Conservation (phyloP, 1,139 yeast species). For the Suzukiozyma palmioleophila region DNA sequence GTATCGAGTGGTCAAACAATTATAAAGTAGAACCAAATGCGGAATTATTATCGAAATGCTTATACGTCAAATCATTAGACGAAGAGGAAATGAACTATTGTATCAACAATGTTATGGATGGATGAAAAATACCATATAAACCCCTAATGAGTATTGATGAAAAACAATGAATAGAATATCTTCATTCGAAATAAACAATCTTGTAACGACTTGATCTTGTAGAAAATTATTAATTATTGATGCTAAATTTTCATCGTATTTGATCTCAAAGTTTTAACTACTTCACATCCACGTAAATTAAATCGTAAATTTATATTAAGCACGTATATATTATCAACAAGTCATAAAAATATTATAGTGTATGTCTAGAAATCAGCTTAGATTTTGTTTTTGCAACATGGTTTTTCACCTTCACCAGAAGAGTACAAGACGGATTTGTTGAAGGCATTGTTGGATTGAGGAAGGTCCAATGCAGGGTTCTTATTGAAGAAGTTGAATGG, state of each 20-base stretch:
- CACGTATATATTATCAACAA: too few relatives aligned
- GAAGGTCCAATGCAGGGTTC: conserved; percentile 82
- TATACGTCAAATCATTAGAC: conserved; percentile 72
- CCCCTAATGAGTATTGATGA: background rate
- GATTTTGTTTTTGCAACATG: conserved; percentile 45
- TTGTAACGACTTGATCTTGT: too few relatives aligned
- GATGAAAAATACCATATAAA: background rate
- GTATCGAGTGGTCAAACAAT: conserved; percentile 79
- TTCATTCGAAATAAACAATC: conserved; percentile 8
- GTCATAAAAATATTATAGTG: background rate
- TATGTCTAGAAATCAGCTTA: conserved; percentile 4
- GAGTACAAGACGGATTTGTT: conserved; percentile 58
- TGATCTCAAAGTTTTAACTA: too few relatives aligned
- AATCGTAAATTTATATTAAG: too few relatives aligned
- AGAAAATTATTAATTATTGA: too few relatives aligned
- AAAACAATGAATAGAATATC: background rate
- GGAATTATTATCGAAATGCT: conserved; percentile 74
- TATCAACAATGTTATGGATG: conserved; percentile 5
- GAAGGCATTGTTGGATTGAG: conserved; percentile 65
- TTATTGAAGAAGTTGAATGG: conserved; percentile 78
- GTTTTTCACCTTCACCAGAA: conserved; percentile 19
- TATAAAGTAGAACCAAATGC: conserved; percentile 49
- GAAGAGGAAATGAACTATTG: conserved; percentile 67
- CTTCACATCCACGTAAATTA: too few relatives aligned
- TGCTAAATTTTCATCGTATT: too few relatives aligned